A percentile compares a stretch with the other conserved stretches of the same genome.
Evolutionary conservation across 345 rosid genomes (phyloP).

Genomic region (Acer campestre): DNA sequence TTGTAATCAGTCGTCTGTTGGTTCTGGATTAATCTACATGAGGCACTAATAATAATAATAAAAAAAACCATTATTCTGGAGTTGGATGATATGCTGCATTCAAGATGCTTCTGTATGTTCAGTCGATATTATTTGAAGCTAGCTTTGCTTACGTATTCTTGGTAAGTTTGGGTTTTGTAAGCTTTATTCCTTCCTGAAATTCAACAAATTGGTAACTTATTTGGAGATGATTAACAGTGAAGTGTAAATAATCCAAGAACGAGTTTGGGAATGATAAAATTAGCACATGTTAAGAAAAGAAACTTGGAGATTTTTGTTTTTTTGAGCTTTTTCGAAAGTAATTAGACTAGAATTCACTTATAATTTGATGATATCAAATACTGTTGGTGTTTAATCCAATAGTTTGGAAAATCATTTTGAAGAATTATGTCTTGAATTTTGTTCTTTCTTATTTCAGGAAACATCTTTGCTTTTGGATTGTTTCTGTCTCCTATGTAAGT

Average conservation of each 20-base stretch:
- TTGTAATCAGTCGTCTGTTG: neutral
- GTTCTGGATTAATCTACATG: neutral
- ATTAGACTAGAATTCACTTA: neutral
- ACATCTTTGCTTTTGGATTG: conserved; percentile 79
- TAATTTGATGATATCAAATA: neutral
- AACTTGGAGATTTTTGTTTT: neutral
- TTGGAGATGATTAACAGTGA: neutral
- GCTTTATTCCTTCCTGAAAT: neutral
- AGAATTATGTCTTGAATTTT: conserved; percentile 8
- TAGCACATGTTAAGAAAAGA: neutral
- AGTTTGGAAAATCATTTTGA: neutral
- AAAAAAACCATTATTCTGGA: neutral
- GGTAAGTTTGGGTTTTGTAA: neutral
- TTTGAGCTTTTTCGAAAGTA: neutral
- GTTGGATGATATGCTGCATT: conserved; percentile 4
- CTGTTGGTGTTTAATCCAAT: neutral
- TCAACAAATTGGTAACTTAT: neutral
- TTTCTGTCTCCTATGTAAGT: conserved; percentile 86
- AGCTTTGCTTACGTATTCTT: neutral
- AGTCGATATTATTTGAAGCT: neutral
- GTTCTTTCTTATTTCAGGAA: conserved; percentile 57
- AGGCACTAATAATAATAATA: neutral
- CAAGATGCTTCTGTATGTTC: neutral
- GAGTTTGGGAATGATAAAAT: neutral
- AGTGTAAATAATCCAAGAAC: neutral